Conservation (phyloP, 257 asterid genomes). For the Nicotiana attenuata region DNA sequence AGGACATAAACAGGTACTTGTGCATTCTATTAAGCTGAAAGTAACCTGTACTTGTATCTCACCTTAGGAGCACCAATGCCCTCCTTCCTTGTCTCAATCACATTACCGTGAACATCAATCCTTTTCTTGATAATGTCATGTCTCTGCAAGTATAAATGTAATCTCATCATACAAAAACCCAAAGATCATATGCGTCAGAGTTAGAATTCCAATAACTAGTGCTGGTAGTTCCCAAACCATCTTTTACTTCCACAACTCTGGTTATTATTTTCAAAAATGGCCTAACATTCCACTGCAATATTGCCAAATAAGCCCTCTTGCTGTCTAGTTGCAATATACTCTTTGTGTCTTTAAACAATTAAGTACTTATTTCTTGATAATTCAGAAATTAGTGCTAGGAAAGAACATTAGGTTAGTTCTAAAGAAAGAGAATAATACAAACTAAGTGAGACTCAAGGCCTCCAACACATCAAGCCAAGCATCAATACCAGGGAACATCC, state of each 20-base stretch:
- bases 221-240: background rate
- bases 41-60: conserved; percentile 14
- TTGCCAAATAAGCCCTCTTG: background rate
- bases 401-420: background rate
- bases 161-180: conserved; percentile 18
- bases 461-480: background rate
- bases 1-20: background rate
- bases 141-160: conserved; percentile 52
- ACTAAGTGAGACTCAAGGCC: background rate
- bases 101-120: conserved; percentile 84
- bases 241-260: background rate
- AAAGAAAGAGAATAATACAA: background rate
- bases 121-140: conserved; percentile 95
- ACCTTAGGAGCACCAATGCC: conserved; percentile 92
- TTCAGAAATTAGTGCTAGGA: background rate
- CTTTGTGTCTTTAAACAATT: background rate
- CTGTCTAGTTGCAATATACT: background rate
- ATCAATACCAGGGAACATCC: background rate
- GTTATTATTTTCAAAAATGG: background rate
- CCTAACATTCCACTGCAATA: background rate
- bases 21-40: background rate
- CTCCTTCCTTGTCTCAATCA: conserved; percentile 82
- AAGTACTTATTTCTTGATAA: background rate
- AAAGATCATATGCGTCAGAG: background rate
- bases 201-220: background rate